These are phyloP conservation scores for Hypoxylon sp. DNA, from an alignment of 2,329 filamentous ascomycete species.

Conservation along the genomic window DNA sequence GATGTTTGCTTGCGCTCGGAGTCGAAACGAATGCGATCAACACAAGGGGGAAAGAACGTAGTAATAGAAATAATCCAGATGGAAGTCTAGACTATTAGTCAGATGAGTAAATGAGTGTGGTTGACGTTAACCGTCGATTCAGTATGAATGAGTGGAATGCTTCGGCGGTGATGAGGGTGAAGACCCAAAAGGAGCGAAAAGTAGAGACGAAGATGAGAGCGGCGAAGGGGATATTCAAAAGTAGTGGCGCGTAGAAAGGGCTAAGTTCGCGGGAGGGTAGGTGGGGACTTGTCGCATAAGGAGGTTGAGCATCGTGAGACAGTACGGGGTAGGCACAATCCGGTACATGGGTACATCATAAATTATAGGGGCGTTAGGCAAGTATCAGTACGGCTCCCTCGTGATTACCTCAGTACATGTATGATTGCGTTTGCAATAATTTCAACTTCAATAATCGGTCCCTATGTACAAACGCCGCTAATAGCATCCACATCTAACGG, in stretches of 20 bases:
- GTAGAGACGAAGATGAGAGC: conserved; percentile 29
- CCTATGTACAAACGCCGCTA: background rate
- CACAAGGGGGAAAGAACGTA: conserved; percentile 52
- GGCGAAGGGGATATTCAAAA: conserved; percentile 34
- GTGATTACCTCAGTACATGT: background rate
- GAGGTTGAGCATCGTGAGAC: conserved; percentile 44
- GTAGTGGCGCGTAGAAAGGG: conserved; percentile 36
- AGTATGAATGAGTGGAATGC: conserved; percentile 44
- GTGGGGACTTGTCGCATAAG: conserved; percentile 43
- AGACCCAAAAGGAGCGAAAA: conserved; percentile 34
- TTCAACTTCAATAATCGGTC: background rate
- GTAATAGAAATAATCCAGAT: conserved; percentile 46
- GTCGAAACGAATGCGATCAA: conserved; percentile 54
- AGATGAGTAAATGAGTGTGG: conserved; percentile 51
- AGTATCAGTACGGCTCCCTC: conserved; percentile 6
- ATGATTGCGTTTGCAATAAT: background rate
- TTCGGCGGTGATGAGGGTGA: conserved; percentile 39
- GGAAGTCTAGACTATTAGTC: conserved; percentile 40
- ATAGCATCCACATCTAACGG: background rate
- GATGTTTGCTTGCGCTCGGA: conserved; percentile 36
- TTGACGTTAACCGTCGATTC: conserved; percentile 47
- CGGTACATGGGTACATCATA: conserved; percentile 32
- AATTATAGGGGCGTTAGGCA: conserved; percentile 8
- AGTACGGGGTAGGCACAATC: conserved; percentile 42
- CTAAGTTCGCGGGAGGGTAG: conserved; percentile 39